phyloP scores from a whole-genome alignment of 306 rosid species.

The Heteromeles arbutifolia region DNA sequence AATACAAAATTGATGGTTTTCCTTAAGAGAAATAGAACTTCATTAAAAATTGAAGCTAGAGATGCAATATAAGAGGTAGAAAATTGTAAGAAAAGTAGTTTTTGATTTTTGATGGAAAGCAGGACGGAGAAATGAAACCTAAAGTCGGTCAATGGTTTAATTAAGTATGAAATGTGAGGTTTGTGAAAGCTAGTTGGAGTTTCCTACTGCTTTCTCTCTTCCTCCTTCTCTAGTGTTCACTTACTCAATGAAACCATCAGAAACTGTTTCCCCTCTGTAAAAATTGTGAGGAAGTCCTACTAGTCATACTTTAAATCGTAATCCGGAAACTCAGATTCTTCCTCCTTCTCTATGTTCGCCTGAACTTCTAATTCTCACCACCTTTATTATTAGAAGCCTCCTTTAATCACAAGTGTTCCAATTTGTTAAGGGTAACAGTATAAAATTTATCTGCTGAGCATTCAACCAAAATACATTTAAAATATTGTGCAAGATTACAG shows the following conservation, averaged over 20 bases:
- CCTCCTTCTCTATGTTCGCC: background rate
- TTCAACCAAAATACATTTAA: background rate
- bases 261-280: background rate
- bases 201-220: background rate
- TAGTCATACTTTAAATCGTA: background rate
- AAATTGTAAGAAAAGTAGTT: background rate
- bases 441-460: background rate
- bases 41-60: background rate
- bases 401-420: background rate
- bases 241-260: background rate
- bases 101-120: background rate
- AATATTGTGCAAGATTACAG: background rate
- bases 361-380: background rate
- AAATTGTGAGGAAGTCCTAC: background rate
- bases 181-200: background rate
- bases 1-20: background rate
- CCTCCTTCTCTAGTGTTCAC: background rate
- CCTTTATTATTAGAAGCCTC: background rate
- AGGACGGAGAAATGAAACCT: background rate
- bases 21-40: too few relatives aligned
- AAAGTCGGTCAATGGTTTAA: background rate
- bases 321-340: background rate
- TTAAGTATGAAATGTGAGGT: background rate
- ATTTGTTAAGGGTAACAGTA: background rate
- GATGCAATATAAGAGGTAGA: background rate